Conservation (phyloP, 2,329 filamentous ascomycete species). For the Aspergillus novoparasiticus region DNA sequence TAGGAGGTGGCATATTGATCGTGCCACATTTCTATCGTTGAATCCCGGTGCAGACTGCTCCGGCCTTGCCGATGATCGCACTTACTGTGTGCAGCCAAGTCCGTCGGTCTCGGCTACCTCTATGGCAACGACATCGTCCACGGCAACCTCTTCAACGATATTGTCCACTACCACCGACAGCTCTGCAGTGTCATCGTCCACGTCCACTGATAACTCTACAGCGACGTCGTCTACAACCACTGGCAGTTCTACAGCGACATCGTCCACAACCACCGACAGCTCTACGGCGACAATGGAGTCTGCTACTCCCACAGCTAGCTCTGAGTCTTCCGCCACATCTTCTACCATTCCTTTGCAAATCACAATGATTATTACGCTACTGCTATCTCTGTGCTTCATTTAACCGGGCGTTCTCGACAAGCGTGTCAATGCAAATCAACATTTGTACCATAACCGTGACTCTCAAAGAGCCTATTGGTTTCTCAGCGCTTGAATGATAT, state of each 20-base stretch:
- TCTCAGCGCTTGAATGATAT: background rate
- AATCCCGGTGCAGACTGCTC: background rate
- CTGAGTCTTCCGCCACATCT: background rate
- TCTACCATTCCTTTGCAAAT: background rate
- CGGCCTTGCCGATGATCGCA: background rate
- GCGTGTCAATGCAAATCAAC: background rate
- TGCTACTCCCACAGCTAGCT: background rate
- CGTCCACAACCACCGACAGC: background rate
- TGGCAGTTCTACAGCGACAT: background rate
- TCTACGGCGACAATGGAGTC: background rate
- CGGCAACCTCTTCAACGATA: background rate
- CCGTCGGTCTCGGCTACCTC: background rate
- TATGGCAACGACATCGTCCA: background rate
- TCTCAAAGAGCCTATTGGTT: background rate
- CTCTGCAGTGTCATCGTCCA: background rate
- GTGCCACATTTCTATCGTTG: background rate
- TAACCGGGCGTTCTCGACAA: background rate
- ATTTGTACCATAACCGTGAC: background rate
- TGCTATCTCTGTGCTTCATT: background rate
- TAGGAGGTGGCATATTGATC: background rate
- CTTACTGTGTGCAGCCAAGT: background rate
- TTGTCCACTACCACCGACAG: background rate
- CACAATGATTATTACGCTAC: background rate
- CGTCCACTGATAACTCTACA: background rate
- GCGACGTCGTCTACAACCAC: background rate